These are phyloP conservation scores for Colletotrichum salicis DNA, from an alignment of 2,329 filamentous ascomycete genomes.

Conservation along the genomic window DNA sequence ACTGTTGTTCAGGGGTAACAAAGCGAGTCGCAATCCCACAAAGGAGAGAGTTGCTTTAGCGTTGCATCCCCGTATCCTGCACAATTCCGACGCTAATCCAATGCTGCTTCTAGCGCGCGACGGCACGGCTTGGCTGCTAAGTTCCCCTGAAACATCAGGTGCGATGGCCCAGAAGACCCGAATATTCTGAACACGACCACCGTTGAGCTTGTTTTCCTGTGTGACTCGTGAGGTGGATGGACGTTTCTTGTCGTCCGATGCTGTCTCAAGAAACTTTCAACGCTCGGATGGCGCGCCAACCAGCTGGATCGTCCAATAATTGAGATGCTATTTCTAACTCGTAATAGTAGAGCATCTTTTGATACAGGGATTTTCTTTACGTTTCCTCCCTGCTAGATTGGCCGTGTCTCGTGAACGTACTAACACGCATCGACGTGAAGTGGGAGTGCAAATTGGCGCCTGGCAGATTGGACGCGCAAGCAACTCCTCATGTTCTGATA, in stretches of 20 bases:
- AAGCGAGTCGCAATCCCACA: neutral
- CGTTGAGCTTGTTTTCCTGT: neutral
- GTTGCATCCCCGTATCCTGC: neutral
- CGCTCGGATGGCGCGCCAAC: conserved; percentile 10
- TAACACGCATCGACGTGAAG: neutral
- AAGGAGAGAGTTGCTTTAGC: neutral
- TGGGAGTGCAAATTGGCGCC: neutral
- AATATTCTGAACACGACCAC: neutral
- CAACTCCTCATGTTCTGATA: no score
- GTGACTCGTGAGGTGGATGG: neutral
- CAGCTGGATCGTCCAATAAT: neutral
- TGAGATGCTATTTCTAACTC: neutral
- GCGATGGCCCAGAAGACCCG: neutral
- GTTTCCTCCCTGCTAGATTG: no score
- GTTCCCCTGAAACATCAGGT: conserved; percentile 25
- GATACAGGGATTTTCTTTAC: neutral
- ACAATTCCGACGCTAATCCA: conserved; percentile 14
- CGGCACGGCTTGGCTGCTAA: conserved; percentile 1
- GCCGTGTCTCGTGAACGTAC: neutral
- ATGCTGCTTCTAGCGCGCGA: conserved; percentile 1
- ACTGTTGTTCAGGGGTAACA: conserved; percentile 19
- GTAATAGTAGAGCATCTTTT: neutral
- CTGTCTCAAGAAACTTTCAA: neutral
- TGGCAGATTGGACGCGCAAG: neutral
- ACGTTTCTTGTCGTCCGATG: conserved; percentile 15